Conservation (phyloP, 129 eudicot species). For the Lactuca saligna region DNA sequence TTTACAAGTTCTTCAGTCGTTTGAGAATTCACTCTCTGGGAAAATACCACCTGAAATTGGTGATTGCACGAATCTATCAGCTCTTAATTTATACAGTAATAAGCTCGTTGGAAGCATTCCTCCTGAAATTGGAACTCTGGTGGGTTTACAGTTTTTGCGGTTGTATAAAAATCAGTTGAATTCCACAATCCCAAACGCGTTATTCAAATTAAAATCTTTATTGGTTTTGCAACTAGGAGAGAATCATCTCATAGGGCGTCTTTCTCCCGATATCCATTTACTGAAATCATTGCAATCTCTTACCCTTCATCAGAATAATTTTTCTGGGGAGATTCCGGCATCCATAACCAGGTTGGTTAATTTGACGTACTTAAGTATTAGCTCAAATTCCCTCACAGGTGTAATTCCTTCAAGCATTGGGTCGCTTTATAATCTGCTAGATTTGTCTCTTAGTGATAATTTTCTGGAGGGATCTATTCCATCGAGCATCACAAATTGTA, state of each 20-base stretch:
- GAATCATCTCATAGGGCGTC: slow-evolving; percentile 50
- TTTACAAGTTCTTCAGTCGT: slow-evolving; percentile 40
- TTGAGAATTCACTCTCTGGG: slow-evolving; percentile 46
- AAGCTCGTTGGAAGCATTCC: slow-evolving; percentile 64
- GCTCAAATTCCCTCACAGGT: slow-evolving; percentile 58
- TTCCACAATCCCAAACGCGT: slow-evolving; percentile 57
- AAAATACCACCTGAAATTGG: slow-evolving; percentile 61
- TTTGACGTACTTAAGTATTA: slow-evolving; percentile 46
- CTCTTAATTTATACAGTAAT: slow-evolving; percentile 49
- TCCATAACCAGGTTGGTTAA: slow-evolving; percentile 52
- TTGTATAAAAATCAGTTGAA: slow-evolving; percentile 52
- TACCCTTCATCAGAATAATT: slow-evolving; percentile 60
- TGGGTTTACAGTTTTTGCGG: slow-evolving; percentile 39
- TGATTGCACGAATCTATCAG: slow-evolving; percentile 43
- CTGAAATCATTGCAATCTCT: slow-evolving; percentile 42
- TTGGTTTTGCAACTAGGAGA: slow-evolving; percentile 47
- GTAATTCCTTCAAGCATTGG: slow-evolving; percentile 68
- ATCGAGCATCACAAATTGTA: slow-evolving; percentile 56
- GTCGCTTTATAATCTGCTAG: slow-evolving; percentile 48
- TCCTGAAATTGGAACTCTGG: slow-evolving; percentile 56
- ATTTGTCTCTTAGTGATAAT: slow-evolving; percentile 45
- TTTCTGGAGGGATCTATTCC: slow-evolving; percentile 64
- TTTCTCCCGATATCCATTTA: slow-evolving; percentile 48
- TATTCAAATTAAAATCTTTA: slow-evolving; percentile 53
- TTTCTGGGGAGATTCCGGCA: slow-evolving; percentile 60